Conservation (phyloP, 2,329 filamentous ascomycete genomes). For the Alternaria conjuncta region DNA sequence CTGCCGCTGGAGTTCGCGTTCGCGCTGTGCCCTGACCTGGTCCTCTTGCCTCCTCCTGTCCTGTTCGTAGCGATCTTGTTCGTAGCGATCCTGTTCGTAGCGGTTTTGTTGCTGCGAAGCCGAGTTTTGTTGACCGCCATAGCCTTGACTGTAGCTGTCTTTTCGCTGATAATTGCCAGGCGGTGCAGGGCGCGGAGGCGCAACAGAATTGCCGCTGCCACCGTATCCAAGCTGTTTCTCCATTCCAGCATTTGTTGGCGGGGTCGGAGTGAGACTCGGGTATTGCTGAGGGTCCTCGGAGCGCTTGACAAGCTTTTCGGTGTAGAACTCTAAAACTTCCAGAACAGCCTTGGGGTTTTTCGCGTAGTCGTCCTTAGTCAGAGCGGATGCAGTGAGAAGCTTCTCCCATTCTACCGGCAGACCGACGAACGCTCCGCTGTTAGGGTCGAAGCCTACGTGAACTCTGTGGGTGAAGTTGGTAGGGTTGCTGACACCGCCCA, state of each 20-base stretch:
- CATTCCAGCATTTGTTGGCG: constrained; percentile 57
- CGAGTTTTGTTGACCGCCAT: constrained; percentile 39
- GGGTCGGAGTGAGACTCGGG: constrained; percentile 71
- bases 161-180: constrained; percentile 52
- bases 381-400: constrained; percentile 91
- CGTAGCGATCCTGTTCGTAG: background rate
- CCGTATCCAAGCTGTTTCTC: constrained; percentile 59
- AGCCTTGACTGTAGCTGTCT: constrained; percentile 53
- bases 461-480: constrained; percentile 98
- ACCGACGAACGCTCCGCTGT: constrained; percentile 93
- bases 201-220: constrained; percentile 53
- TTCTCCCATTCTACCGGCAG: constrained; percentile 97
- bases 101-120: constrained; percentile 34
- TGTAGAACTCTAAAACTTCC: constrained; percentile 85
- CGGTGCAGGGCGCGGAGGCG: constrained; percentile 56
- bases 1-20: constrained; percentile 50
- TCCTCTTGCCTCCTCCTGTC: constrained; percentile 49
- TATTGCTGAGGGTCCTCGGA: constrained; percentile 74
- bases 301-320: constrained; percentile 76
- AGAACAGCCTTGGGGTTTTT: constrained; percentile 79
- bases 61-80: constrained; percentile 37
- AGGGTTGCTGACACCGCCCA: constrained; percentile 97
- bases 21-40: constrained; percentile 43
- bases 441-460: constrained; percentile 95
- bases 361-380: constrained; percentile 98